phyloP scores from a whole-genome alignment of 2,329 filamentous ascomycete genomes.

The Hymenoscyphus scutula region DNA sequence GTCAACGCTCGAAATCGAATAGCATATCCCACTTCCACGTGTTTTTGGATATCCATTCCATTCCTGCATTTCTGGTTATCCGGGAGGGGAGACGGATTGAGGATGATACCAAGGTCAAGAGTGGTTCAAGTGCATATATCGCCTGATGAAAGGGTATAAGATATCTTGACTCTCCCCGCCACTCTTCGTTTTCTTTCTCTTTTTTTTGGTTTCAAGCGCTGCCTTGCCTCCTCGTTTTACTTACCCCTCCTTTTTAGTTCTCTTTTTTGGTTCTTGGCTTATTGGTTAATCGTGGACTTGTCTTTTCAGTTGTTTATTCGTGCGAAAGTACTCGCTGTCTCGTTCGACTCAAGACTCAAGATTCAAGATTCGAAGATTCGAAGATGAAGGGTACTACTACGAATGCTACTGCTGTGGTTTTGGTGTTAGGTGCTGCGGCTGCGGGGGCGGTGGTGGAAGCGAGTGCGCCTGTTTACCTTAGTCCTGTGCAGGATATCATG shows the following conservation, averaged over 20 bases:
- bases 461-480: slow-evolving; percentile 19
- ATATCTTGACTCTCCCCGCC: neutral
- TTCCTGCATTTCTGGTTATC: neutral
- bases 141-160: no score
- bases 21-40: neutral
- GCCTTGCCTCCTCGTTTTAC: neutral
- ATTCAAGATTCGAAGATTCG: no score
- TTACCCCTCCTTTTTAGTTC: neutral
- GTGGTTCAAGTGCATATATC: neutral
- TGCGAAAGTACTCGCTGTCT: no score
- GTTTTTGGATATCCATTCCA: neutral
- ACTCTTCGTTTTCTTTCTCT: no score
- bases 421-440: neutral
- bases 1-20: neutral
- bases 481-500: slow-evolving; percentile 37
- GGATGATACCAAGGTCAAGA: neutral
- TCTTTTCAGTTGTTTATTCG: neutral
- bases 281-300: neutral
- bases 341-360: no score
- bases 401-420: neutral
- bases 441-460: no score
- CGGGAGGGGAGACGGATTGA: neutral
- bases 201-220: no score
- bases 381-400: no score
- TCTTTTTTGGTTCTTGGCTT: neutral